Evolutionary conservation across 2,329 filamentous ascomycete genomes (phyloP).

Genomic region (Sphaerulina vaccinii): DNA sequence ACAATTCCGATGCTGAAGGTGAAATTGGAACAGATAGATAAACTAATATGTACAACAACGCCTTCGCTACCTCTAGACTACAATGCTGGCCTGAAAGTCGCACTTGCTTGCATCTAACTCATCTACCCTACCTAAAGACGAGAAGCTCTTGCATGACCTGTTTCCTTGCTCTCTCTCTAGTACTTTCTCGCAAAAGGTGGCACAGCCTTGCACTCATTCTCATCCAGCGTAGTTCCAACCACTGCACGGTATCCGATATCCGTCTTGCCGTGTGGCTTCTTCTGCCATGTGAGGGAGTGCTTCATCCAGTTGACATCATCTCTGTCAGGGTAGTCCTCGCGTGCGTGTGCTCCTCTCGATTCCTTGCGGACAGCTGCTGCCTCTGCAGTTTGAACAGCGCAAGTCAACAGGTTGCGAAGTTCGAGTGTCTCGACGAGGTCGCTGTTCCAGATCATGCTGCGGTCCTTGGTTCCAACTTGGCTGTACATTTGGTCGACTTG

Average conservation of each 20-base stretch:
- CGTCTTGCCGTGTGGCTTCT: constrained; percentile 81
- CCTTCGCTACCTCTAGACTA: constrained; percentile 23
- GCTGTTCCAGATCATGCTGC: constrained; percentile 99
- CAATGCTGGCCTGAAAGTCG: constrained; percentile 5
- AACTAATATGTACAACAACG: constrained; percentile 20
- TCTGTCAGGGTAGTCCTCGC: constrained; percentile 93
- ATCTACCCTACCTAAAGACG: no score
- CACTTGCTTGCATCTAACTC: background rate
- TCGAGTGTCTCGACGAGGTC: constrained; percentile 96
- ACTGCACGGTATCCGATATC: constrained; percentile 85
- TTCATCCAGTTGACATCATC: constrained; percentile 99
- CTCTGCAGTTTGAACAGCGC: constrained; percentile 89
- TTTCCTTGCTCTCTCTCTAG: constrained; percentile 48
- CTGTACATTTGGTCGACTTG: constrained; percentile 78
- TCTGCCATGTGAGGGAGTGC: constrained; percentile 96
- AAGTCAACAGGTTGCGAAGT: constrained; percentile 90
- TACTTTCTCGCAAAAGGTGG: constrained; percentile 95
- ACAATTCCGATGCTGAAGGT: no score
- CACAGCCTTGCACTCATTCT: constrained; percentile 92
- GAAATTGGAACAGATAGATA: background rate
- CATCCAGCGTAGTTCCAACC: constrained; percentile 79
- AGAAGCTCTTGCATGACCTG: background rate
- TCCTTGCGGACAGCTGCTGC: constrained; percentile 93
- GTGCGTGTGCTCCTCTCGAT: constrained; percentile 92
- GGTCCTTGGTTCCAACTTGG: constrained; percentile 92